Conservation (phyloP, 345 rosid species). For the Boechera divaricarpa region DNA sequence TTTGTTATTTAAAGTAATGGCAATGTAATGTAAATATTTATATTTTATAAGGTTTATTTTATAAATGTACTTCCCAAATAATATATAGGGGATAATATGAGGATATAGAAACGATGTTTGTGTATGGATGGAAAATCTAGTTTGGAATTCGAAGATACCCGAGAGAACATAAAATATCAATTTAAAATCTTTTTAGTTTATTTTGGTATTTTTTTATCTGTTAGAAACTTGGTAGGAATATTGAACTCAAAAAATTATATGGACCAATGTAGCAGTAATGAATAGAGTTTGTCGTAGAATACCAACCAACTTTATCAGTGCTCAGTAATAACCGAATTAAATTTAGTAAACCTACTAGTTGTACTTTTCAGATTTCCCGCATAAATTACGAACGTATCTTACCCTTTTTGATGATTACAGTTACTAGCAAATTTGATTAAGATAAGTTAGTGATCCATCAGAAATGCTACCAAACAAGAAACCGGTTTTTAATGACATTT, state of each 20-base stretch:
- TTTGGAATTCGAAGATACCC: too few species aligned
- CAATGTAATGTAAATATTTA: too few species aligned
- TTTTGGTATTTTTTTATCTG: neutral
- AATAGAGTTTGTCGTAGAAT: conserved; percentile 37
- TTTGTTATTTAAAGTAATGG: too few species aligned
- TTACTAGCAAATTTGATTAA: neutral
- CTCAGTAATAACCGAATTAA: conserved; percentile 38
- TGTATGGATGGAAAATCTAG: too few species aligned
- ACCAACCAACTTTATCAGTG: conserved; percentile 33
- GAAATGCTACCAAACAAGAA: neutral
- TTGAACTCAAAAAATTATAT: neutral
- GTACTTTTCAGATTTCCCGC: conserved; percentile 32
- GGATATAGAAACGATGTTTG: too few species aligned
- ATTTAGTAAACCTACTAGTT: conserved; percentile 30
- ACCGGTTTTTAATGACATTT: neutral
- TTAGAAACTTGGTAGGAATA: neutral
- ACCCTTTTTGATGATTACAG: conserved; percentile 9
- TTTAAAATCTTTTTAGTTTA: too few species aligned
- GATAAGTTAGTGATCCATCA: conserved; percentile 12
- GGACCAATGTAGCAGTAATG: conserved; percentile 21
- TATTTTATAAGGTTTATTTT: too few species aligned
- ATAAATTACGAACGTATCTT: conserved; percentile 13
- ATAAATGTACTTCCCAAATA: too few species aligned
- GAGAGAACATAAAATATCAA: too few species aligned
- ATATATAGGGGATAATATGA: too few species aligned